Evolutionary conservation across 2,329 filamentous ascomycete genomes (phyloP).

Genomic region (Trichoderma sp.): DNA sequence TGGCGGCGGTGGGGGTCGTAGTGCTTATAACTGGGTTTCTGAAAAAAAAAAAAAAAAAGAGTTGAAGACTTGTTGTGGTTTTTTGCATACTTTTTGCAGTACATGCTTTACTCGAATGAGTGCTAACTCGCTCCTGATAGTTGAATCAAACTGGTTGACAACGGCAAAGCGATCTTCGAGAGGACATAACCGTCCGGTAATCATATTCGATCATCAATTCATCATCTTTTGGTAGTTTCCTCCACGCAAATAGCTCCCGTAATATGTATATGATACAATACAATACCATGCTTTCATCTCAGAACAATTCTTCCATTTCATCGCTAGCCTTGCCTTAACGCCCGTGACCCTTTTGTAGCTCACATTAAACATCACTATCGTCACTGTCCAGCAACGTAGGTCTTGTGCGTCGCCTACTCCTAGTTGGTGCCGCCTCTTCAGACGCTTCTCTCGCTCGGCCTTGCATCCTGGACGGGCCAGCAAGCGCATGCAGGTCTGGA

Average conservation of each 20-base stretch:
- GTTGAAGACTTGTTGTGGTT: conserved; percentile 20
- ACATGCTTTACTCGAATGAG: neutral
- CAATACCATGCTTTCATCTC: neutral
- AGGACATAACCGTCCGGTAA: neutral
- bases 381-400: conserved; percentile 22
- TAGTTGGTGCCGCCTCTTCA: conserved; percentile 22
- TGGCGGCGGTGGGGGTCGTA: conserved; percentile 38
- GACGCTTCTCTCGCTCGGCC: conserved; percentile 2
- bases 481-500: conserved; percentile 35
- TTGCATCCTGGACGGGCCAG: conserved; percentile 14
- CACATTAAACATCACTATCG: conserved; percentile 15
- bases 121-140: conserved; percentile 16
- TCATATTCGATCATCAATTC: conserved; percentile 1
- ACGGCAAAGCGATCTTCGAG: neutral
- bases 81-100: neutral
- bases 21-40: conserved; percentile 49
- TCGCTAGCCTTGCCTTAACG: neutral
- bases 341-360: neutral
- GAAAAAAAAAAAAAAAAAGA: conserved; percentile 39
- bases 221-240: neutral
- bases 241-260: conserved; percentile 22
- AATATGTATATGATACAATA: neutral
- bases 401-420: conserved; percentile 29
- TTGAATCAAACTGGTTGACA: neutral
- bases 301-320: neutral